These are phyloP conservation scores for Silene uniflora DNA, from an alignment of 148 eudicot genomes.

Conservation along the genomic window DNA sequence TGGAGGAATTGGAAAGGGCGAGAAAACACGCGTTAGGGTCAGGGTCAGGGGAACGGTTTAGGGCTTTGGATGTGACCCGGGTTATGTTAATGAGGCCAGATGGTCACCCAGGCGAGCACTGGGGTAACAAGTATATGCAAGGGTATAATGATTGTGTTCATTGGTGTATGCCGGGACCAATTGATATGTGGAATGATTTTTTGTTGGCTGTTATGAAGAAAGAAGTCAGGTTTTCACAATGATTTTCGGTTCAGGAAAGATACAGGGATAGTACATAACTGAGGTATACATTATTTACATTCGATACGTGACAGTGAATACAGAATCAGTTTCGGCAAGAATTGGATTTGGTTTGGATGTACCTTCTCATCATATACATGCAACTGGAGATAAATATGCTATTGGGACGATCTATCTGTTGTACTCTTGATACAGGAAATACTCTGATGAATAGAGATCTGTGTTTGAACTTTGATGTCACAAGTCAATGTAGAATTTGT, in stretches of 20 bases:
- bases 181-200: slow-evolving; percentile 70
- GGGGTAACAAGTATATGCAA: slow-evolving; percentile 64
- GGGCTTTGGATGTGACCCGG: slow-evolving; percentile 54
- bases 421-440: neutral
- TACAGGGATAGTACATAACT: slow-evolving; percentile 20
- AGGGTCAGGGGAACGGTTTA: slow-evolving; percentile 33
- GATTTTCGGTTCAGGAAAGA: neutral
- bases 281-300: slow-evolving; percentile 10
- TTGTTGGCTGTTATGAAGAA: slow-evolving; percentile 42
- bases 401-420: neutral
- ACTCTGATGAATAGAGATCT: no score
- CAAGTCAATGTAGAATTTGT: no score
- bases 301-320: neutral
- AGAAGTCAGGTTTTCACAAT: slow-evolving; percentile 15
- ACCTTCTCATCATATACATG: neutral
- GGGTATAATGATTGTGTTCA: slow-evolving; percentile 72
- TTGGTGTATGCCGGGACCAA: slow-evolving; percentile 84
- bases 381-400: neutral
- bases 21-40: slow-evolving; percentile 19
- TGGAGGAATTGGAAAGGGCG: slow-evolving; percentile 44
- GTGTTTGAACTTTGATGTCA: no score
- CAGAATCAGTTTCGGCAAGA: neutral
- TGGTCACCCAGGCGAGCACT: slow-evolving; percentile 56
- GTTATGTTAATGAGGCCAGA: slow-evolving; percentile 61
- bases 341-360: neutral